These are phyloP conservation scores for Emericellopsis terricola DNA, from an alignment of 495 filamentous ascomycete genomes.

Conservation along the genomic window DNA sequence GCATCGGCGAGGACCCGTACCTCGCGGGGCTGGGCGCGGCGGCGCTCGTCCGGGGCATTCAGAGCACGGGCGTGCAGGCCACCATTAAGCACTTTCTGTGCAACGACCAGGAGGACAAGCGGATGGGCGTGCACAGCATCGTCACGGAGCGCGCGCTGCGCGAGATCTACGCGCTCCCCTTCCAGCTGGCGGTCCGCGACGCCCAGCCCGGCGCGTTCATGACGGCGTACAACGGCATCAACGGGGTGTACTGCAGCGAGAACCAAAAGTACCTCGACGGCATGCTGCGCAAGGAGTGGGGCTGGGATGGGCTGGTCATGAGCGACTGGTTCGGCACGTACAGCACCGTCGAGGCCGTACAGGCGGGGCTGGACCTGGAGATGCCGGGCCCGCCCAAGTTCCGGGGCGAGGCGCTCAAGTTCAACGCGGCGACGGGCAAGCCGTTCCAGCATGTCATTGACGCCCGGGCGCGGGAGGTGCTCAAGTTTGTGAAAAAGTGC, in stretches of 20 bases:
- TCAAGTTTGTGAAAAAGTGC: conserved; percentile 42
- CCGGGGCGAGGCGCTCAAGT: conserved; percentile 39
- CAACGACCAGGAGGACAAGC: conserved; percentile 62
- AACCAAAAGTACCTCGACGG: conserved; percentile 42
- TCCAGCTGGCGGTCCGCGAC: conserved; percentile 52
- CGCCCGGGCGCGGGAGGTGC: conserved; percentile 40
- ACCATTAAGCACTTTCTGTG: conserved; percentile 71
- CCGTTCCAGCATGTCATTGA: conserved; percentile 39
- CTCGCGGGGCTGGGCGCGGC: conserved; percentile 52
- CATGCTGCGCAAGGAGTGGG: conserved; percentile 54
- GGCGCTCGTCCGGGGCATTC: conserved; percentile 47
- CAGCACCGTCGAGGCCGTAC: conserved; percentile 44
- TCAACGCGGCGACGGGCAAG: conserved; percentile 39
- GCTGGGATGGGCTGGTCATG: conserved; percentile 51
- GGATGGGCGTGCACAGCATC: conserved; percentile 47
- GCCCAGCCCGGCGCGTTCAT: conserved; percentile 48
- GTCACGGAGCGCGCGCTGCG: conserved; percentile 52
- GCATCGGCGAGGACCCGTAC: conserved; percentile 54
- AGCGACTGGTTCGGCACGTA: conserved; percentile 62
- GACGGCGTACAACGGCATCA: conserved; percentile 62
- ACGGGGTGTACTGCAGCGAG: conserved; percentile 52
- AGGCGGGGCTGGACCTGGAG: conserved; percentile 55
- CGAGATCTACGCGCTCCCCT: conserved; percentile 62
- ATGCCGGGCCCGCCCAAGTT: conserved; percentile 57
- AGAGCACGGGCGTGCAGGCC: conserved; percentile 49